Percentiles rank a stretch among this genome's conserved stretches.
phyloP scores from a whole-genome alignment of 2,329 filamentous ascomycete genomes.

The Stemphylium vesicarium region DNA sequence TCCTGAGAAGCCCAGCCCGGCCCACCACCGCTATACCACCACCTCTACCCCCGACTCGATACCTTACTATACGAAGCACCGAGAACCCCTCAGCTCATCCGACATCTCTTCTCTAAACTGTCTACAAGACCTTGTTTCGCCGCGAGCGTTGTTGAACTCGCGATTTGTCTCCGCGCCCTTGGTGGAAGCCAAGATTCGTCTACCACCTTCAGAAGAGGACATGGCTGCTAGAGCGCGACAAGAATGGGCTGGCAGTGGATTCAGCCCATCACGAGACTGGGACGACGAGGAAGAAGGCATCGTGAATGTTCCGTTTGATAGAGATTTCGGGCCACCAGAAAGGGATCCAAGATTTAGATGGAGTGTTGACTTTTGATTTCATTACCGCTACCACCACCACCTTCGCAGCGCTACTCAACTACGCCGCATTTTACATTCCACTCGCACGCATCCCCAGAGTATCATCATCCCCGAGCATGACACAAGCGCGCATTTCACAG shows the following conservation, averaged over 20 bases:
- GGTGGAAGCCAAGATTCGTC: slow-evolving; percentile 46
- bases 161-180: slow-evolving; percentile 48
- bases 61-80: slow-evolving; percentile 20
- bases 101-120: slow-evolving; percentile 49
- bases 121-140: slow-evolving; percentile 49
- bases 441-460: not conserved
- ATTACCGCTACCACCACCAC: not conserved
- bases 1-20: slow-evolving; percentile 18
- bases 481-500: not conserved
- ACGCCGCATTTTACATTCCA: not conserved
- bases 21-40: slow-evolving; percentile 24
- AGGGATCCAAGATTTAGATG: slow-evolving; percentile 49
- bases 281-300: slow-evolving; percentile 28
- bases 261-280: slow-evolving; percentile 20
- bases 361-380: slow-evolving; percentile 51
- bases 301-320: slow-evolving; percentile 41
- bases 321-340: slow-evolving; percentile 37
- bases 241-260: slow-evolving; percentile 27
- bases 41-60: slow-evolving; percentile 5
- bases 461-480: not conserved
- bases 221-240: slow-evolving; percentile 28
- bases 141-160: slow-evolving; percentile 41
- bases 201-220: slow-evolving; percentile 41
- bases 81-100: slow-evolving; percentile 39
- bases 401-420: not conserved